These are phyloP conservation scores for Leishmania tarentolae DNA, from an alignment of 208 protist genomes.

Conservation along the genomic window DNA sequence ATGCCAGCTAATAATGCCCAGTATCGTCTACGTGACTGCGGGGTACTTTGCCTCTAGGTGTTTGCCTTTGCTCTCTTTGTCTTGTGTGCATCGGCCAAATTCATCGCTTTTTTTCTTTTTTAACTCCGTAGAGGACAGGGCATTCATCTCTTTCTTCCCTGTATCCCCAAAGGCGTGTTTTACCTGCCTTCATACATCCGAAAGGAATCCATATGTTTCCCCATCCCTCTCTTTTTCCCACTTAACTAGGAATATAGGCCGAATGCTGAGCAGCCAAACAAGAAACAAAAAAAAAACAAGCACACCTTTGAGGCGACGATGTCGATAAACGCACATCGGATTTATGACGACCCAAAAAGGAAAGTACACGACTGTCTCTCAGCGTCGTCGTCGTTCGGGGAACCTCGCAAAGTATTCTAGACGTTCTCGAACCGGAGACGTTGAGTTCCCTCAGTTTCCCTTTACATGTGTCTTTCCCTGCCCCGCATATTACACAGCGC, in stretches of 20 bases:
- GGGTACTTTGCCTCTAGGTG: background rate
- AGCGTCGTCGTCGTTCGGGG: background rate
- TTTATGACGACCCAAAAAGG: slow-evolving; percentile 5
- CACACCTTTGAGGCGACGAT: background rate
- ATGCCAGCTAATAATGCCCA: background rate
- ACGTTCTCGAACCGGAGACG: background rate
- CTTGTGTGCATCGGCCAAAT: slow-evolving; percentile 1
- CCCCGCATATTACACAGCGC: background rate
- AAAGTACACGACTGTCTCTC: slow-evolving; percentile 2
- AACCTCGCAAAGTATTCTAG: background rate
- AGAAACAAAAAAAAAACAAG: slow-evolving; percentile 11
- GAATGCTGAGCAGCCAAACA: background rate
- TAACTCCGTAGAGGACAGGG: slow-evolving; percentile 1
- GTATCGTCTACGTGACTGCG: background rate
- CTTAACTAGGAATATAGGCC: background rate
- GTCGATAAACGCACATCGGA: background rate
- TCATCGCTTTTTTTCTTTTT: slow-evolving; percentile 22
- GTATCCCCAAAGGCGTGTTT: background rate
- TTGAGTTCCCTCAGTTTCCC: background rate
- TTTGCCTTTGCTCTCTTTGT: background rate
- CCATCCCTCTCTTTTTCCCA: background rate
- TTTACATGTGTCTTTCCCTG: background rate
- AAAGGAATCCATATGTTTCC: background rate
- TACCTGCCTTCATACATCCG: background rate
- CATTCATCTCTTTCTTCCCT: slow-evolving; percentile 6